phyloP scores from a whole-genome alignment of 176 grass and related monocot species.

The Oryza australiensis region DNA sequence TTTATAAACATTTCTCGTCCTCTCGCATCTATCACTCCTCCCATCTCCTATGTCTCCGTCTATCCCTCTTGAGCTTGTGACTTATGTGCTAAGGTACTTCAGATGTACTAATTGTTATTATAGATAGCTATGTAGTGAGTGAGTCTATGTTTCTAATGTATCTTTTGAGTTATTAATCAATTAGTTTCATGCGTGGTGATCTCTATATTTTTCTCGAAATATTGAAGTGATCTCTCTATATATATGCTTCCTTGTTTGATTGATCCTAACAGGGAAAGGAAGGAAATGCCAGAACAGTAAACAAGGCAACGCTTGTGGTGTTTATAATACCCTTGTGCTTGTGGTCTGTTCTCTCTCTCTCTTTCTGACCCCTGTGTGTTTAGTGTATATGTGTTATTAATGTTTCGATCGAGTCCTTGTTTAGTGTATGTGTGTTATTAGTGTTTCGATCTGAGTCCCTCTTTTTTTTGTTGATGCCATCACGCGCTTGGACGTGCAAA shows the following conservation, averaged over 20 bases:
- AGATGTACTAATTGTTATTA: not conserved
- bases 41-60: not conserved
- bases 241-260: not conserved
- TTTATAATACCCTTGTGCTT: not conserved
- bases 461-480: not conserved
- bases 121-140: not conserved
- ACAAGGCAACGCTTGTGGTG: not conserved
- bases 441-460: too few relatives aligned
- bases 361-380: not conserved
- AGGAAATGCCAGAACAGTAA: not conserved
- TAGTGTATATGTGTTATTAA: not conserved
- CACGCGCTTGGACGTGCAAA: not conserved
- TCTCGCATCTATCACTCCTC: not conserved
- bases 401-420: too few relatives aligned
- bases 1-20: fast-evolving
- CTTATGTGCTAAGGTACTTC: not conserved
- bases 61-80: constrained; percentile 57
- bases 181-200: not conserved
- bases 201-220: too few relatives aligned
- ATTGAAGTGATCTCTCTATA: too few relatives aligned
- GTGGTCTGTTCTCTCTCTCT: not conserved
- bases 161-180: not conserved
- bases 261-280: not conserved
- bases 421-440: not conserved
- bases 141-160: not conserved